Base-by-base conservation (phyloP, 169 alveolate species). In the Cyclospora cayetanensis region DNA sequence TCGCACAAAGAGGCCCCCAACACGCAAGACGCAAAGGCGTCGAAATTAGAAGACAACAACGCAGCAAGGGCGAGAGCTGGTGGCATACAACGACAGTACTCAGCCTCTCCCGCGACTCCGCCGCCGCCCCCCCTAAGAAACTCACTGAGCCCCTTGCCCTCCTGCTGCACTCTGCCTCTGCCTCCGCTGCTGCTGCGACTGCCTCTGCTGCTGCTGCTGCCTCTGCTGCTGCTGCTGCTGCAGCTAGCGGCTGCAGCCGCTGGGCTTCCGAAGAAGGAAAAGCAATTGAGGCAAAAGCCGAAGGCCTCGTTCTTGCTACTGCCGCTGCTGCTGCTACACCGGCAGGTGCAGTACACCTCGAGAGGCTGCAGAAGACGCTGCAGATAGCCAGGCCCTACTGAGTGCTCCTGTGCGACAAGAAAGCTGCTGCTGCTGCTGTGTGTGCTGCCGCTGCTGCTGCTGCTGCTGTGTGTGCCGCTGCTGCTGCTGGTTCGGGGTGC, bases 301-400 rank as follows among this genome's bases (percentile, higher is more conserved):
- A 15, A 46, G 55, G 55, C 22, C 22, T 9, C 55, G 55, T 9
- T 9, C 35, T 29, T 66, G 46, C 79, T 66, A 43, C 79, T 66
- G 46, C 31, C 31, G 79, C 79, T 66, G 79, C 79, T 66, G 79
- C 79, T 66, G 79, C n/a, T n/a, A n/a, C n/a, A n/a, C n/a, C n/a
- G n/a, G n/a, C n/a, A n/a, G n/a, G n/a, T n/a, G n/a, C n/a, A n/a
- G n/a, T n/a, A n/a, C n/a, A n/a, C n/a, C n/a, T n/a, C n/a, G n/a
- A n/a, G n/a, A n/a, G n/a, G n/a, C n/a, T n/a, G n/a, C n/a, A n/a
- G n/a, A n/a, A n/a, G n/a, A n/a, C n/a, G n/a, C n/a, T n/a, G n/a
- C n/a, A n/a, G n/a, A n/a, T n/a, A n/a, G n/a, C n/a, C n/a, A n/a
- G n/a, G n/a, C n/a, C n/a, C n/a, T n/a, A n/a, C n/a, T n/a, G n/a